Base-by-base conservation (phyloP, 1,284 basidiomycete species). In the Boletellus deceptivus region DNA sequence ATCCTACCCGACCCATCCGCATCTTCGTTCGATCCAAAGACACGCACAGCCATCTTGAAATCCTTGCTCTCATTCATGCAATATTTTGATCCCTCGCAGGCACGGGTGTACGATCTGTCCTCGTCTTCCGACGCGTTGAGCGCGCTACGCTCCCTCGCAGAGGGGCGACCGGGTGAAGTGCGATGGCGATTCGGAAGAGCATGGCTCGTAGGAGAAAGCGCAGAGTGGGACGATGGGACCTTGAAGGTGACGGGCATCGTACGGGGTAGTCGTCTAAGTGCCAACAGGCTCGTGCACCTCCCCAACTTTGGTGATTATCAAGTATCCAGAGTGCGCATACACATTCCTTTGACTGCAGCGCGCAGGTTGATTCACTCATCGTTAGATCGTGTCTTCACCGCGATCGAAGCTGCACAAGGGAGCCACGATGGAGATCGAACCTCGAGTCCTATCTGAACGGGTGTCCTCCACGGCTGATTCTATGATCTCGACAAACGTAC, bases 11-110 rank as follows among this genome's bases (percentile, higher is more conserved):
- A 76, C 34, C 68, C 76, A 1, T 71, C 79, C 0, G 67, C 74
- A 13, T 50, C 68, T 4, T 58, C 67, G 0, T 67, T 82, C 40
- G 83, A 85, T 48, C 62, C 77, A n/a, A 86, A 87, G 66, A 72
- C 79, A 25, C 80, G 85, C 25, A 63, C 78, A 0, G 82, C 81
- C 8, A 79, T 93, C 37, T 72, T 91, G 53, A 93, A 92, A 72
- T 95, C 91, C 0, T 77, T 97, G 1, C 76, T 94, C 8, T 96
- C 93, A 2, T 98, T 98, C 73, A 84, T 95, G 49, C 85, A 87
- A 57, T 98, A 99, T 72, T 99, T 99, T 70, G 90, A 92, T 52
- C 96, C 96, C 0, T 78, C 80, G n/a, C 87, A 93, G 57, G 74
- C 77, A 46, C 75, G 78, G 39, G 72, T 91, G 8, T 84, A 78